These are phyloP conservation scores for Pseudozyma pruni DNA, from an alignment of 1,284 basidiomycete genomes.

Conservation along the genomic window DNA sequence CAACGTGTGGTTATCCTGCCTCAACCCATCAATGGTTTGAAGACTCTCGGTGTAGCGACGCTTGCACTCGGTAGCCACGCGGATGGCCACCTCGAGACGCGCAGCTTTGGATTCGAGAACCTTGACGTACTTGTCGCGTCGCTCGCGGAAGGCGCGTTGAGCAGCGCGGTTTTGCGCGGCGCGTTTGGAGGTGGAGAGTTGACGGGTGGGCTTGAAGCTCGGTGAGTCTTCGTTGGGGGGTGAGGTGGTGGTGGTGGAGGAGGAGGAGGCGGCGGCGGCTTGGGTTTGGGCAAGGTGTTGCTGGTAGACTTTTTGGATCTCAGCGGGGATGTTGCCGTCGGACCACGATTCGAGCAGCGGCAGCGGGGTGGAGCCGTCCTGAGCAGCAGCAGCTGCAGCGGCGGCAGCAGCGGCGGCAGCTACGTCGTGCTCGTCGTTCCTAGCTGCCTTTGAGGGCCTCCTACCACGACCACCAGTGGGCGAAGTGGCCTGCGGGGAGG, in stretches of 20 bases:
- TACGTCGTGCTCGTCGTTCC: constrained; percentile 16
- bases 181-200: constrained; percentile 56
- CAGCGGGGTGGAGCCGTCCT: constrained; percentile 3
- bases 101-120: constrained; percentile 58
- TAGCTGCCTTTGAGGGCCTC: constrained; percentile 13
- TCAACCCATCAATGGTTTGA: constrained; percentile 56
- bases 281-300: constrained; percentile 30
- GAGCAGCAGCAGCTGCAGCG: constrained; percentile 18
- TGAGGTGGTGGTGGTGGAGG: neutral
- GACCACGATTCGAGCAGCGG: constrained; percentile 32
- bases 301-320: constrained; percentile 43
- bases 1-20: constrained; percentile 58
- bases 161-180: constrained; percentile 63
- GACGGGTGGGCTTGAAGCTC: constrained; percentile 35
- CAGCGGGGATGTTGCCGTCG: constrained; percentile 23
- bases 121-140: constrained; percentile 59
- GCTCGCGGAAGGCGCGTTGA: constrained; percentile 62
- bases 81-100: constrained; percentile 48
- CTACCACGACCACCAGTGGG: neutral
- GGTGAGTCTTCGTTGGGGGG: too few relatives aligned
- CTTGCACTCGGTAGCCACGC: constrained; percentile 53
- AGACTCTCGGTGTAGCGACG: constrained; percentile 49
- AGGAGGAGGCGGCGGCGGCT: neutral
- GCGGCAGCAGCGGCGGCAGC: constrained; percentile 19
- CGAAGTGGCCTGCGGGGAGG: neutral